Evolutionary conservation across 2,329 filamentous ascomycete genomes (phyloP).

Genomic region (Grosmannia serpens): DNA sequence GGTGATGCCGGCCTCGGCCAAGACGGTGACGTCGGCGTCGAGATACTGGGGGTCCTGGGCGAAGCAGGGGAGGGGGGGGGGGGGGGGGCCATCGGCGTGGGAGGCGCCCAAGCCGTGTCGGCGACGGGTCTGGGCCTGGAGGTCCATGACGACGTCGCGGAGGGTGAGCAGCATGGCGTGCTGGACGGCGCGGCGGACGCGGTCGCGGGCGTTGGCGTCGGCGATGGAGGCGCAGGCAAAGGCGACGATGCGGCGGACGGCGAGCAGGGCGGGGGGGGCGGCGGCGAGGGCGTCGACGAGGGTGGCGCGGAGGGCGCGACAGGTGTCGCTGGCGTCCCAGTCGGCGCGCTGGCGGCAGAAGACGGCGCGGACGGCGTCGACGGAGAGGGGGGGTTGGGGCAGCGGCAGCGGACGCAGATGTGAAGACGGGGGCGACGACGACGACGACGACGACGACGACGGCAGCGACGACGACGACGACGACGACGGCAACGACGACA

Average conservation of each 20-base stretch:
- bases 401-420: too few species aligned
- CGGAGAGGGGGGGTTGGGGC: background rate
- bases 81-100: too few species aligned
- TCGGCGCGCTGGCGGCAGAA: slow-evolving; percentile 1
- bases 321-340: slow-evolving; percentile 10
- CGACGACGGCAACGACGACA: too few species aligned
- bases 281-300: slow-evolving; percentile 4
- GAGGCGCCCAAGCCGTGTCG: too few species aligned
- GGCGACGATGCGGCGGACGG: slow-evolving; percentile 9
- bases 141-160: slow-evolving; percentile 8
- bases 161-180: slow-evolving; percentile 13
- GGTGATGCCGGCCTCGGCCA: slow-evolving; percentile 14
- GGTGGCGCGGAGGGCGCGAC: slow-evolving; percentile 8
- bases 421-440: background rate
- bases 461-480: background rate
- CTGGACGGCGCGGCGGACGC: slow-evolving; percentile 7
- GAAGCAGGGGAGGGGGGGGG: slow-evolving; percentile 6
- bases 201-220: slow-evolving; percentile 1
- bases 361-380: background rate
- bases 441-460: background rate
- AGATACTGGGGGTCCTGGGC: slow-evolving; percentile 19
- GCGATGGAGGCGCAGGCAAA: slow-evolving; percentile 10
- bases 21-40: slow-evolving; percentile 12
- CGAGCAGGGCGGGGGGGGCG: background rate
- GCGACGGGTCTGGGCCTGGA: background rate